Percentiles rank a stretch among this genome's conserved stretches.
Conservation (phyloP, 2,329 filamentous ascomycete species). For the Emmonsiellopsis sp. region DNA sequence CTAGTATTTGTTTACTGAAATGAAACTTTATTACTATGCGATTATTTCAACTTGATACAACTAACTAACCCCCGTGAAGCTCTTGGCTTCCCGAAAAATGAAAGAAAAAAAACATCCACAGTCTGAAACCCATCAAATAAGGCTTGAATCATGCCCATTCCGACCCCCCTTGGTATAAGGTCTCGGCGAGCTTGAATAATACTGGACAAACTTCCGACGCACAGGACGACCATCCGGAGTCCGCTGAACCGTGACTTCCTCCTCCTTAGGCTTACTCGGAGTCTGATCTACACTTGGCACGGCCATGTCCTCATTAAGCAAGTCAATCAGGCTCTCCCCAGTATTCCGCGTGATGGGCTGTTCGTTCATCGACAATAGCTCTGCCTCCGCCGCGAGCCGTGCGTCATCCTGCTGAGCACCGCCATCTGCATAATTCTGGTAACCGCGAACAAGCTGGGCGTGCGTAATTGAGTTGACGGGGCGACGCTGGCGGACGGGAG, state of each 20-base stretch:
- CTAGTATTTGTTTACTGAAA: too few relatives aligned
- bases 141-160: background rate
- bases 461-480: slow-evolving; percentile 5
- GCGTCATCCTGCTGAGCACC: slow-evolving; percentile 21
- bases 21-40: too few relatives aligned
- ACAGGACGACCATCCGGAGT: background rate
- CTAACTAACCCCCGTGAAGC: too few relatives aligned
- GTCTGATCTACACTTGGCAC: background rate
- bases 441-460: slow-evolving; percentile 11
- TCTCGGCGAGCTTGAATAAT: background rate
- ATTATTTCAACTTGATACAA: too few relatives aligned
- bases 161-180: background rate
- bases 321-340: slow-evolving; percentile 5
- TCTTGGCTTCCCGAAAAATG: too few relatives aligned
- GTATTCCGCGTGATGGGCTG: slow-evolving; percentile 11
- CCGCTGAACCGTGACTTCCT: background rate
- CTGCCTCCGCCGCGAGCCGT: slow-evolving; percentile 11
- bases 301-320: background rate
- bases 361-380: slow-evolving; percentile 9
- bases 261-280: background rate
- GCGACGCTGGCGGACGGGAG: background rate
- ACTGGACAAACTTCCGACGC: slow-evolving; percentile 2
- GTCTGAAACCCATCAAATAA: too few relatives aligned
- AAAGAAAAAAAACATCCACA: background rate
- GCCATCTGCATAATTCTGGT: slow-evolving; percentile 22